Conservation (phyloP, 441 rosid genomes). For the Caryocar brasiliense region DNA sequence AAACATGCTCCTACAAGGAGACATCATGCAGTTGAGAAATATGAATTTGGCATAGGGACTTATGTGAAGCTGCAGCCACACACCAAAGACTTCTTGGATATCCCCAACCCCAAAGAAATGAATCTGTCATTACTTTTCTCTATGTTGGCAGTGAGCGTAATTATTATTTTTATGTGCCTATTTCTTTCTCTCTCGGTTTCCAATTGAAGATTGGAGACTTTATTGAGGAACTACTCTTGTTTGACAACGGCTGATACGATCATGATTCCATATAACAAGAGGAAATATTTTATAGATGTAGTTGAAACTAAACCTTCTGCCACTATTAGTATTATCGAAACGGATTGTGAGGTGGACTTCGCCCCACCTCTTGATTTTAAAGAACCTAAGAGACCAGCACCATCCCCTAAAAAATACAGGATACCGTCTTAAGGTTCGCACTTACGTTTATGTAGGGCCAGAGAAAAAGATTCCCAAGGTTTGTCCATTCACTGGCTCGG, state of each 20-base stretch:
- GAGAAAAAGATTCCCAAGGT: conserved; percentile 32
- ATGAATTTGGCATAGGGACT: conserved; percentile 81
- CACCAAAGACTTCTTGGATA: conserved; percentile 75
- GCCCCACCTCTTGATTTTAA: conserved; percentile 95
- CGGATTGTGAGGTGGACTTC: conserved; percentile 98
- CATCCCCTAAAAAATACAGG: conserved; percentile 23
- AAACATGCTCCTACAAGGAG: conserved; percentile 78
- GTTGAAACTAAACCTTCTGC: conserved; percentile 80
- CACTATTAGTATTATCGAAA: conserved; percentile 89
- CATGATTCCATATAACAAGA: conserved; percentile 93
- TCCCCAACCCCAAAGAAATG: conserved; percentile 88
- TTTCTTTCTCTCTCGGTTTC: background rate
- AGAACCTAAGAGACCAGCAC: conserved; percentile 62
- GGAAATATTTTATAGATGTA: conserved; percentile 85
- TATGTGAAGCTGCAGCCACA: conserved; percentile 90
- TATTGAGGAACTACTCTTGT: conserved; percentile 89
- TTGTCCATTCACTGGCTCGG: conserved; percentile 44
- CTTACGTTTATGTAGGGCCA: conserved; percentile 24
- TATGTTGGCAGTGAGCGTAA: background rate
- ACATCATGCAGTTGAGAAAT: conserved; percentile 37
- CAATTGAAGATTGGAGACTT: conserved; percentile 83
- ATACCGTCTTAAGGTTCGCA: conserved; percentile 38
- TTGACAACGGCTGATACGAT: conserved; percentile 93
- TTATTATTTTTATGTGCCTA: background rate
- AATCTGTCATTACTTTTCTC: background rate